Conservation (phyloP, 495 filamentous ascomycete genomes). For the Podospora tetraspora region DNA sequence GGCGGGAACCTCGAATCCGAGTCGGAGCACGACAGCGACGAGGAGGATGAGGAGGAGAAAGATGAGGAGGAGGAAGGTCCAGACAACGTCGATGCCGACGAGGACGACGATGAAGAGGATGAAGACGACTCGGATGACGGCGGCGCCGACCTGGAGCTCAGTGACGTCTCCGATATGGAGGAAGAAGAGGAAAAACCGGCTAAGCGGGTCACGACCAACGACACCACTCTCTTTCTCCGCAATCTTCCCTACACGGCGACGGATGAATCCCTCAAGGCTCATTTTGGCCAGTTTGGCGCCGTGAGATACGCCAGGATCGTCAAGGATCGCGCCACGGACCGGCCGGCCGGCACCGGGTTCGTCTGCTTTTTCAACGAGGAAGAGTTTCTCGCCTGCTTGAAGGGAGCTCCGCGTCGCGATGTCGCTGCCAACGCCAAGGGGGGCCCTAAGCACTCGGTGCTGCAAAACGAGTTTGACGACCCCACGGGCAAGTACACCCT, state of each 20-base stretch:
- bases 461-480: conserved; percentile 77
- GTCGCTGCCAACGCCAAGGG: conserved; percentile 32
- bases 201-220: conserved; percentile 48
- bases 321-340: conserved; percentile 73
- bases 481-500: conserved; percentile 77
- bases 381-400: conserved; percentile 67
- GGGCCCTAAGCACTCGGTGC: conserved; percentile 61
- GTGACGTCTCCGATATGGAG: conserved; percentile 19
- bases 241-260: conserved; percentile 85
- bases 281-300: conserved; percentile 78
- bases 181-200: conserved; percentile 35
- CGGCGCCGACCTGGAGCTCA: conserved; percentile 1
- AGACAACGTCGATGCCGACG: conserved; percentile 33
- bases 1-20: conserved; percentile 39
- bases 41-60: conserved; percentile 33
- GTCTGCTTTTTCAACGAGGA: conserved; percentile 80
- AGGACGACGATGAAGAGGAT: conserved; percentile 32
- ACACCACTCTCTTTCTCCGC: conserved; percentile 80
- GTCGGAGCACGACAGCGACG: conserved; percentile 44
- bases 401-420: conserved; percentile 57
- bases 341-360: conserved; percentile 88
- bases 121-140: conserved; percentile 26
- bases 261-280: conserved; percentile 71
- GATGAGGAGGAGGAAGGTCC: conserved; percentile 41
- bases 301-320: conserved; percentile 87